Evolutionary conservation across 2,329 filamentous ascomycete species (phyloP).

Genomic region (Geosmithia morbida): DNA sequence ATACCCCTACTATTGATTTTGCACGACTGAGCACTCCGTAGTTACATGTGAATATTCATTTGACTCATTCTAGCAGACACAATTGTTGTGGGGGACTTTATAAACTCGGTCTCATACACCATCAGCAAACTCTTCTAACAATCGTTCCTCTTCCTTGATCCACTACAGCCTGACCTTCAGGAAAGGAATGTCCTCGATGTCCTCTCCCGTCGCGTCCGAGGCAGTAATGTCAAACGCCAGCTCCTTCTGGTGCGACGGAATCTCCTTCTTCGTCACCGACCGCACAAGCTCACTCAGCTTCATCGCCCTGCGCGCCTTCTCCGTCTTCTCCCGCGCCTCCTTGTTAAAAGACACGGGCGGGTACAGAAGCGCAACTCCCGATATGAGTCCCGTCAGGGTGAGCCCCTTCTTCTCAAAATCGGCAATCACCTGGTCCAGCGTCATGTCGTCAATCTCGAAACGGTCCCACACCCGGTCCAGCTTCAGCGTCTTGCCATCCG

Average conservation of each 20-base stretch:
- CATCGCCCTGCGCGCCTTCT: conserved; percentile 62
- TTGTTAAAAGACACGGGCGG: conserved; percentile 68
- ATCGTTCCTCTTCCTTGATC: background rate
- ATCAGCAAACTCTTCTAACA: background rate
- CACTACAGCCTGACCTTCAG: conserved; percentile 65
- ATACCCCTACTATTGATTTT: too few species aligned
- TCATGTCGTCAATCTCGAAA: conserved; percentile 80
- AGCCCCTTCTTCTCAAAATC: conserved; percentile 72
- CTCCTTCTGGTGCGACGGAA: conserved; percentile 85
- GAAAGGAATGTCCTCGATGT: conserved; percentile 93
- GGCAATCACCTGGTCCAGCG: conserved; percentile 69
- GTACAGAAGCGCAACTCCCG: conserved; percentile 90
- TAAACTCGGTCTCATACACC: too few species aligned
- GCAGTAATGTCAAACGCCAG: conserved; percentile 94
- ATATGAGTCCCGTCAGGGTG: conserved; percentile 83
- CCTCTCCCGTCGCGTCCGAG: conserved; percentile 77
- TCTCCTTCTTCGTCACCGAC: conserved; percentile 78
- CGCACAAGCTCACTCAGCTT: conserved; percentile 84
- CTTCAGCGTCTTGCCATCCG: conserved; percentile 54
- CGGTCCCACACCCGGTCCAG: conserved; percentile 98
- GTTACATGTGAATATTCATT: too few species aligned
- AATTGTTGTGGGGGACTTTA: too few species aligned
- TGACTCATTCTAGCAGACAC: background rate
- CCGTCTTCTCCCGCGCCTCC: conserved; percentile 56
- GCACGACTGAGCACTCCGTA: too few species aligned